Percentiles rank a stretch among this genome's conserved stretches.
Conservation (phyloP, 2,329 filamentous ascomycete genomes). For the Atkinsonella texensis region DNA sequence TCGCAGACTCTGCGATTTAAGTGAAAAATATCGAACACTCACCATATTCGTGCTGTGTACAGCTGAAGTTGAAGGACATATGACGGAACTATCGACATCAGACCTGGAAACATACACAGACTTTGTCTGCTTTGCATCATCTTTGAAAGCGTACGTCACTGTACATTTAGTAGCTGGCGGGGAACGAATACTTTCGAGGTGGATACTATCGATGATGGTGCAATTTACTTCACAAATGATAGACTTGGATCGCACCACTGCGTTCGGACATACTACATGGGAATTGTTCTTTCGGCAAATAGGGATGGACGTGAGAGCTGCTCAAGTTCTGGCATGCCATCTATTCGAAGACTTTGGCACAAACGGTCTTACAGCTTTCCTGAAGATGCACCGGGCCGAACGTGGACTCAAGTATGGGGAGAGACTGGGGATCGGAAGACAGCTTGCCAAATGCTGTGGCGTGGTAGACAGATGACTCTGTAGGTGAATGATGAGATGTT, state of each 20-base stretch:
- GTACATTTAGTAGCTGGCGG: conserved; percentile 39
- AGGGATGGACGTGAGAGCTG: conserved; percentile 25
- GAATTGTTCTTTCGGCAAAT: conserved; percentile 22
- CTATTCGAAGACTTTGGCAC: conserved; percentile 15
- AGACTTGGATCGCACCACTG: conserved; percentile 21
- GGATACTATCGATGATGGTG: conserved; percentile 41
- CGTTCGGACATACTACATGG: conserved; percentile 29
- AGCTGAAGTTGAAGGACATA: conserved; percentile 28
- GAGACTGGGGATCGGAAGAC: conserved; percentile 16
- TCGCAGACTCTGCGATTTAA: conserved; percentile 40
- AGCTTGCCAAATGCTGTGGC: conserved; percentile 7
- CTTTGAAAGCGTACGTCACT: conserved; percentile 25
- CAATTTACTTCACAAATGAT: conserved; percentile 23
- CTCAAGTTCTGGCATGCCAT: conserved; percentile 19
- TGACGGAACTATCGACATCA: conserved; percentile 23
- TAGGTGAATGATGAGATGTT: too few relatives aligned
- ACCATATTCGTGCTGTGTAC: conserved; percentile 54
- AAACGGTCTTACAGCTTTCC: conserved; percentile 19
- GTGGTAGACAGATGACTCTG: background rate
- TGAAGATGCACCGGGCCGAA: conserved; percentile 17
- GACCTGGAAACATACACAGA: conserved; percentile 35
- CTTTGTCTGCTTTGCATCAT: conserved; percentile 36
- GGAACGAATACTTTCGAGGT: conserved; percentile 36
- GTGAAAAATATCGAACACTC: conserved; percentile 52
- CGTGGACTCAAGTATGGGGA: conserved; percentile 14